Conservation (phyloP, 345 rosid genomes). For the Limnanthes douglasii region DNA sequence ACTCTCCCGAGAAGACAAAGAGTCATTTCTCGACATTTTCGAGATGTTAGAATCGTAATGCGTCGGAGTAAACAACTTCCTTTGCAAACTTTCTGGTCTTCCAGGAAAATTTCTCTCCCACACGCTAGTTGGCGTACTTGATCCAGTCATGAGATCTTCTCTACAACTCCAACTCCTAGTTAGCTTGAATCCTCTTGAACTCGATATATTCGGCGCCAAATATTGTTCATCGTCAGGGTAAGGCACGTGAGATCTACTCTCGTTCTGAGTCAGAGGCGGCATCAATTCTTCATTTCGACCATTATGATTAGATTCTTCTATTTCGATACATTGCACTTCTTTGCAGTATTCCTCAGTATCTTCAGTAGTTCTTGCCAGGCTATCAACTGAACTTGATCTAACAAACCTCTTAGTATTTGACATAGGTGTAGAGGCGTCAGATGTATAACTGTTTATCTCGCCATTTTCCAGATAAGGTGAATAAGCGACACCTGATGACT, state of each 20-base stretch:
- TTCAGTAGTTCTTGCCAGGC: conserved; percentile 20
- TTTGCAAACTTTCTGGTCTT: conserved; percentile 39
- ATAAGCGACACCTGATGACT: conserved; percentile 32
- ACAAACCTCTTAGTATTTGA: conserved; percentile 25
- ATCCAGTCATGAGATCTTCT: conserved; percentile 25
- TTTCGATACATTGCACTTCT: conserved; percentile 77
- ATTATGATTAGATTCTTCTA: conserved; percentile 31
- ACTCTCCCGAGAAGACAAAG: conserved; percentile 65
- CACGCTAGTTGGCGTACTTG: conserved; percentile 58
- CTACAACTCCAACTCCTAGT: conserved; percentile 48
- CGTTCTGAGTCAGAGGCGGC: conserved; percentile 12
- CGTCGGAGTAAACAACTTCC: conserved; percentile 20
- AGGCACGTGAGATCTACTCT: too few relatives aligned
- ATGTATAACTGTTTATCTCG: conserved; percentile 32
- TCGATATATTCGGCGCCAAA: conserved; percentile 19
- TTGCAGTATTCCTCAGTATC: conserved; percentile 65
- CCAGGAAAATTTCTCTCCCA: conserved; percentile 43
- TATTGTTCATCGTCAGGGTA: too few relatives aligned
- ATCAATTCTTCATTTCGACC: conserved; percentile 21
- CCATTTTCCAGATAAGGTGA: too few relatives aligned
- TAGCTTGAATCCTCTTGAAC: conserved; percentile 32
- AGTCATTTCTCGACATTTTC: conserved; percentile 46
- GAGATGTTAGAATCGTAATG: conserved; percentile 18
- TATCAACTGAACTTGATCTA: conserved; percentile 20
- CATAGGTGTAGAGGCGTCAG: conserved; percentile 34